Base-by-base conservation (phyloP, 2,329 filamentous ascomycete species). In the Dothideomycetes sp. region DNA sequence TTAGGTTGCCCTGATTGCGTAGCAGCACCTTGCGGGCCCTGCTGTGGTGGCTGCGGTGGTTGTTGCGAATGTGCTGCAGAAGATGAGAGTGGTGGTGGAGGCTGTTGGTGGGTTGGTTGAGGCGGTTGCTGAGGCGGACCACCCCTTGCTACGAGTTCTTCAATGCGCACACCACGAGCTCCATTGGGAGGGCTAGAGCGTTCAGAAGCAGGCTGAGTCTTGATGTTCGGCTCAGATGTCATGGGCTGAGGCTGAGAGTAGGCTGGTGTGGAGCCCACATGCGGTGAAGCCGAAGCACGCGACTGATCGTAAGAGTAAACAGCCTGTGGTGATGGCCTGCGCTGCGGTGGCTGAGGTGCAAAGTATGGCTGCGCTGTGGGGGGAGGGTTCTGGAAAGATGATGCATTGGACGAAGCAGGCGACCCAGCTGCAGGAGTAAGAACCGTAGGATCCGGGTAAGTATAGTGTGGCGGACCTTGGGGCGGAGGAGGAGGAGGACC, bases 391-490 rank as follows among this genome's bases (percentile, higher is more conserved):
- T 63, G 54, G 51, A 64, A 66, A 5, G 62, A 60, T 19, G 37
- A 40, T 15, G 59, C 50, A 46, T 53, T 52, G 34, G 64, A 64
- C 43, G 60, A 62, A 49, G 63, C 60, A 59, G 63, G 65, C 58
- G 62, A 64, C 46, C 53, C 57, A 54, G 62, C 63, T 58, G 58
- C 58, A 49, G 59, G 57, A 48, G 62, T 65, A 56, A 65, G 59
- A 61, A 55, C 57, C 43, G 58, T 56, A 48, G 63, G 61, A 51
- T 68, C 64, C 52, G 62, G 57, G 51, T 66, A 66, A 22, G 55
- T 52, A 55, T 65, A 66, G 30, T 62, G 58, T 43, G 49, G 24
- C 27, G 13, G 30, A 10, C n/a, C 35, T 9, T 32, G 33, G 16
- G 35, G 13, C 27, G 35, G 23, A 15, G 35, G 18, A 4, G 10